phyloP scores from a whole-genome alignment of 208 protist species.

The Entamoeba nuttalli region DNA sequence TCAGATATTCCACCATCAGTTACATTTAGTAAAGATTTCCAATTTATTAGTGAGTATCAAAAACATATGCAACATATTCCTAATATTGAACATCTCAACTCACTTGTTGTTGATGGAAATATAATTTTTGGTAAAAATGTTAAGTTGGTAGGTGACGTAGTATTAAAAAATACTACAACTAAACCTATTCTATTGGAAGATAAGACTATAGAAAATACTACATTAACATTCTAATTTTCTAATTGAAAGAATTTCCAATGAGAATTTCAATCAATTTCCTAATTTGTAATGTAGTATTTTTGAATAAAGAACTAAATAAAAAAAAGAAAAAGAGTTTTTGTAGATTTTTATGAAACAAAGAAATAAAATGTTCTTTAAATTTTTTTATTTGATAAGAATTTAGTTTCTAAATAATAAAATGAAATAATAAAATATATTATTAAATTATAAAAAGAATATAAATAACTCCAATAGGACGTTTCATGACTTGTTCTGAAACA shows the following conservation, averaged over 20 bases:
- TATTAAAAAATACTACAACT: background rate
- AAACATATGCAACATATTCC: conserved; percentile 25
- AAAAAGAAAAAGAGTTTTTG: no score
- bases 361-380: no score
- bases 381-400: no score
- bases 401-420: no score
- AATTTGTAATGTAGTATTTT: no score
- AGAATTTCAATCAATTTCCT: no score
- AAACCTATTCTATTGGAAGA: background rate
- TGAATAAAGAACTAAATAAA: no score
- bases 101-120: conserved; percentile 52
- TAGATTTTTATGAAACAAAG: no score
- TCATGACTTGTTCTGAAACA: no score
- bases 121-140: conserved; percentile 49
- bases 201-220: background rate
- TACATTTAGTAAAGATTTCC: conserved; percentile 49
- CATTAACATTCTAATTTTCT: background rate
- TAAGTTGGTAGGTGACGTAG: conserved; percentile 26
- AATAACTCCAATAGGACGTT: no score
- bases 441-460: no score
- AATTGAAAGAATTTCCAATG: background rate
- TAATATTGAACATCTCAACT: conserved; percentile 44
- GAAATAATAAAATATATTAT: no score
- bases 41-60: conserved; percentile 35
- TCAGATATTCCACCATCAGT: conserved; percentile 41